Conservation (phyloP, 208 protist genomes). For the Trypanosoma mega region DNA sequence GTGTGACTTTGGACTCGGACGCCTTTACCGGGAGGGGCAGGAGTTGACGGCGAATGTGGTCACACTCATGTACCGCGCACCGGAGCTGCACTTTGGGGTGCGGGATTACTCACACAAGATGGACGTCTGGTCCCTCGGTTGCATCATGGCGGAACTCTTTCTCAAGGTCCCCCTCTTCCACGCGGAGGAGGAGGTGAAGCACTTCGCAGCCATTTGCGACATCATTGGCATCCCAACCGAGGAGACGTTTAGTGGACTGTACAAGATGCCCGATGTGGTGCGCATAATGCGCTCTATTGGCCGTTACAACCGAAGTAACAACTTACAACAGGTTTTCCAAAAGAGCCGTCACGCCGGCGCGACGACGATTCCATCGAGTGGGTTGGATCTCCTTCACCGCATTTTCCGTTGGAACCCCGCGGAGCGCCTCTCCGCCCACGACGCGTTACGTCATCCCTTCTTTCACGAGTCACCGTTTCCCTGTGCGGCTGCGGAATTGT, state of each 20-base stretch:
- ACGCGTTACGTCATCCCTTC: slow-evolving; percentile 78
- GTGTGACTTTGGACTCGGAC: slow-evolving; percentile 90
- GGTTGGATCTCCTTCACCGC: slow-evolving; percentile 61
- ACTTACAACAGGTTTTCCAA: slow-evolving; percentile 47
- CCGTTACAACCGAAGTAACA: slow-evolving; percentile 53
- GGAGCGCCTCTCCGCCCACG: slow-evolving; percentile 61
- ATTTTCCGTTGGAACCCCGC: slow-evolving; percentile 83
- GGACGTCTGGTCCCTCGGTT: slow-evolving; percentile 96
- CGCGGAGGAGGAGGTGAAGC: slow-evolving; percentile 82
- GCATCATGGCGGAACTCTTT: slow-evolving; percentile 98
- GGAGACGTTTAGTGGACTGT: slow-evolving; percentile 73
- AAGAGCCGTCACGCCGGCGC: slow-evolving; percentile 17
- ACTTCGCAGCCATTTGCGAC: slow-evolving; percentile 86
- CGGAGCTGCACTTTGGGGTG: slow-evolving; percentile 91
- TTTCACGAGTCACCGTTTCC: slow-evolving; percentile 74
- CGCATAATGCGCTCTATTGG: slow-evolving; percentile 55
- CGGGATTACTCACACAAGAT: slow-evolving; percentile 90
- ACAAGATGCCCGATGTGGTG: slow-evolving; percentile 49
- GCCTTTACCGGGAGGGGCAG: slow-evolving; percentile 83
- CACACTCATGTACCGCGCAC: slow-evolving; percentile 96
- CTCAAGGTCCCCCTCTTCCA: slow-evolving; percentile 96
- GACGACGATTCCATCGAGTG: slow-evolving; percentile 37
- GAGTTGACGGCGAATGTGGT: slow-evolving; percentile 84
- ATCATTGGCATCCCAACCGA: slow-evolving; percentile 95
- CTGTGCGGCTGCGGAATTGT: slow-evolving; percentile 57